phyloP scores from a whole-genome alignment of 768 basidiomycete genomes.

The Pleurotus tuoliensis region DNA sequence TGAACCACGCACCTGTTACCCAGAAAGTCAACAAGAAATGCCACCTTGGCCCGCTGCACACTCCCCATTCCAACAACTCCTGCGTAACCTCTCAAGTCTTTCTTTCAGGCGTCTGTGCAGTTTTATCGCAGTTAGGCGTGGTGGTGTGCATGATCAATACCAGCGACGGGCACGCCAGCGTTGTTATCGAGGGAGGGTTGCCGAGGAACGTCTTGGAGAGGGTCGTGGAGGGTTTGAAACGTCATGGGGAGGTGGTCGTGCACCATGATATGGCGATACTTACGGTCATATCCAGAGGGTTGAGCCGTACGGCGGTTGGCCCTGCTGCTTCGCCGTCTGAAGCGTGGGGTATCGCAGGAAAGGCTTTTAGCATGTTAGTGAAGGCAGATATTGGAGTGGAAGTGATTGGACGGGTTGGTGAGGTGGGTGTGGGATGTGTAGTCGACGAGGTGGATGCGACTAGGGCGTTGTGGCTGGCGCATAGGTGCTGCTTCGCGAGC shows the following conservation, averaged over 20 bases:
- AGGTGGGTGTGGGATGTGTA: conserved; percentile 4
- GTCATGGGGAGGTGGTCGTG: background rate
- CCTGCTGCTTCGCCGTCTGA: too few relatives aligned
- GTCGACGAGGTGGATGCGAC: conserved; percentile 6
- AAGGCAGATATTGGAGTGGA: conserved; percentile 1
- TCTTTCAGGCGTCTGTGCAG: conserved; percentile 1
- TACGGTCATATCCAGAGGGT: background rate
- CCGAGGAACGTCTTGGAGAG: background rate
- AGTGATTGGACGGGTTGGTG: conserved; percentile 1
- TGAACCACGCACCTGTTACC: too few relatives aligned
- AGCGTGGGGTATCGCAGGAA: background rate
- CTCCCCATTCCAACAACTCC: background rate
- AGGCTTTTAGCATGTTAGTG: background rate
- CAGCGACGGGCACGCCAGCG: conserved; percentile 3
- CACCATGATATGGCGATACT: conserved; percentile 6
- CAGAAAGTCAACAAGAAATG: too few relatives aligned
- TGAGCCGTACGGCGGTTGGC: background rate
- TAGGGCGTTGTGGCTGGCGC: conserved; percentile 1
- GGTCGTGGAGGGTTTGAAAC: background rate
- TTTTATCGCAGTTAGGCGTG: background rate
- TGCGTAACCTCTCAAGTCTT: background rate
- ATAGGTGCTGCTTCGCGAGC: conserved; percentile 5
- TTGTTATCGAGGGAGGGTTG: conserved; percentile 1
- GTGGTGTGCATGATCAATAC: conserved; percentile 4
- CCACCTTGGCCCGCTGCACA: too few relatives aligned